Conservation (phyloP, 2,329 filamentous ascomycete genomes). For the Pseudogymnoascus sp. region DNA sequence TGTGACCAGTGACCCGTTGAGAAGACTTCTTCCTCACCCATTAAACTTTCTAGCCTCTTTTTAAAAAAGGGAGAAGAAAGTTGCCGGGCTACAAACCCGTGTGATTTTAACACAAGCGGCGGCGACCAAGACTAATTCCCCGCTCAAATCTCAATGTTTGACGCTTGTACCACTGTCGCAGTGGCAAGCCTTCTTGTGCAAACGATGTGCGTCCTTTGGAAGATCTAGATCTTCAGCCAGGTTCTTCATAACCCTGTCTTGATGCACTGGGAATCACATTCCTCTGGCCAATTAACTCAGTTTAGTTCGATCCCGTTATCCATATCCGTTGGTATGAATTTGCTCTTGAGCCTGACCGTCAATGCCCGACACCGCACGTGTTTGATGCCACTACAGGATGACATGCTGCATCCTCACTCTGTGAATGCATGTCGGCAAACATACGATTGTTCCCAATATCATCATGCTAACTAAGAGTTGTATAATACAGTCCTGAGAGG, state of each 20-base stretch:
- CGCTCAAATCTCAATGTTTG: neutral
- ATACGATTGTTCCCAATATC: neutral
- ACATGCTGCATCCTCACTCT: neutral
- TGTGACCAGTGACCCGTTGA: neutral
- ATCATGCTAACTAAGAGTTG: neutral
- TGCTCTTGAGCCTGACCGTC: neutral
- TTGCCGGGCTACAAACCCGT: neutral
- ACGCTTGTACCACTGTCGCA: neutral
- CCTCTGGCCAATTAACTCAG: neutral
- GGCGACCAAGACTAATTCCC: neutral
- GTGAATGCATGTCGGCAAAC: neutral
- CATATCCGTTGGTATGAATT: neutral
- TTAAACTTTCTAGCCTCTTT: neutral
- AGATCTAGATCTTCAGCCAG: neutral
- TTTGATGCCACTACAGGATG: neutral
- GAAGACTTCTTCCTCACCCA: neutral
- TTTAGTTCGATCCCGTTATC: neutral
- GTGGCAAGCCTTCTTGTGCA: slow-evolving; percentile 8
- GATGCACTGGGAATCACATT: neutral
- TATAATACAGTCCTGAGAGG: neutral
- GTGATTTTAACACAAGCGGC: neutral
- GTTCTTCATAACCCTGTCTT: neutral
- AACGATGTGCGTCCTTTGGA: neutral
- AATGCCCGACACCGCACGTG: neutral
- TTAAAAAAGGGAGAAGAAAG: neutral